These are phyloP conservation scores for Scolecobasidium constrictum DNA, from an alignment of 2,329 filamentous ascomycete genomes.

Conservation along the genomic window DNA sequence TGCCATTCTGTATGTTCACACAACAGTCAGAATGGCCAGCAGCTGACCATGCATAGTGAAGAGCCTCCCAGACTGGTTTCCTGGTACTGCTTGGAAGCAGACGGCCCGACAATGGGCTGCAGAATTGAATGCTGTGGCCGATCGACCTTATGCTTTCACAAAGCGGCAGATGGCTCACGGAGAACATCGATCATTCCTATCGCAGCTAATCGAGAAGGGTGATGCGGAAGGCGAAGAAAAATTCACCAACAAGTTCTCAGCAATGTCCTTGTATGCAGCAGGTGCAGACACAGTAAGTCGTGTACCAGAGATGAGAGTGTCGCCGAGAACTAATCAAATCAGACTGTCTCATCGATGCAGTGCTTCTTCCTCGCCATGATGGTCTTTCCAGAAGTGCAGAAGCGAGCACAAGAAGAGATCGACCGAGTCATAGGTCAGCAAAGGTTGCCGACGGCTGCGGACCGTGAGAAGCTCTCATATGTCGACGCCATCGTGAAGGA, in stretches of 20 bases:
- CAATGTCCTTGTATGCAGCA: conserved; percentile 30
- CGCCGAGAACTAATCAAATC: too few species aligned
- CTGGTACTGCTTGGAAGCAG: conserved; percentile 33
- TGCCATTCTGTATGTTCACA: conserved; percentile 30
- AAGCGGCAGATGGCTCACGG: conserved; percentile 27
- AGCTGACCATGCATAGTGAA: conserved; percentile 22
- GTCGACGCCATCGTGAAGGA: conserved; percentile 23
- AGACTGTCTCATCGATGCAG: conserved; percentile 30
- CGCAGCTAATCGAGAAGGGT: conserved; percentile 26
- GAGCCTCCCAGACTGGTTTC: conserved; percentile 34
- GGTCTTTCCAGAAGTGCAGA: conserved; percentile 34
- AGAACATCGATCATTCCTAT: conserved; percentile 28
- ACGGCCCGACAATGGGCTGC: conserved; percentile 27
- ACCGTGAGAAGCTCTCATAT: conserved; percentile 30
- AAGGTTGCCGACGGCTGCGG: conserved; percentile 36
- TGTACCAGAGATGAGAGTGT: too few species aligned
- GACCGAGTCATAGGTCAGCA: conserved; percentile 36
- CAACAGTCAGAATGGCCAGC: too few species aligned
- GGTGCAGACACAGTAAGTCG: conserved; percentile 34
- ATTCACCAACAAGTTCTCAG: too few species aligned
- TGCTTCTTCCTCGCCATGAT: conserved; percentile 42
- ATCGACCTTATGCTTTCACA: conserved; percentile 34
- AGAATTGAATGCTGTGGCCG: conserved; percentile 20
- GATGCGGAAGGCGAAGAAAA: conserved; percentile 25
- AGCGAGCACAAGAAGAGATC: conserved; percentile 36